A percentile compares a stretch with the other conserved stretches of the same genome.
Conservation (phyloP, 352 stramenopile species). For the Phytophthora pistaciae region DNA sequence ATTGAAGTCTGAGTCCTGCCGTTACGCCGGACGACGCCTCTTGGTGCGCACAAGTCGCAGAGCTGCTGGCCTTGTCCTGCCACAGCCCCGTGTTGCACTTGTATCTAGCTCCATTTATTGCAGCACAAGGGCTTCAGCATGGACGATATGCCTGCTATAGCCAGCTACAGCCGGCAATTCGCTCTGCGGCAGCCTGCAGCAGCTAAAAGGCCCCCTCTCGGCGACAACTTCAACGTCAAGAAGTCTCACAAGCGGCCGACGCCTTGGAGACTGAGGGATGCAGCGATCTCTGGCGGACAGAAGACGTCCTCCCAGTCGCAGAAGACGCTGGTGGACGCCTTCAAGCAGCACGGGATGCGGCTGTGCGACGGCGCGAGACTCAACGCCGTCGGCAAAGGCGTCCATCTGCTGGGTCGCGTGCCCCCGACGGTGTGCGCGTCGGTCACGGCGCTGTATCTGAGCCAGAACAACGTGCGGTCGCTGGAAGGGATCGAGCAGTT, state of each 20-base stretch:
- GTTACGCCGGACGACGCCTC: constrained; percentile 23
- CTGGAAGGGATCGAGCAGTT: constrained; percentile 78
- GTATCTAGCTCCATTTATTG: not conserved
- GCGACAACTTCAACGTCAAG: constrained; percentile 27
- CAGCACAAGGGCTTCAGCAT: not conserved
- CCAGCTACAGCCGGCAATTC: constrained; percentile 38
- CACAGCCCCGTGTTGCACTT: not conserved
- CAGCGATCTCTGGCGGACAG: not conserved
- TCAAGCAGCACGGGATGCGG: constrained; percentile 76
- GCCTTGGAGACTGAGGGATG: constrained; percentile 23
- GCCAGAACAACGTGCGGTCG: constrained; percentile 72
- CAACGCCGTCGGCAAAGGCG: constrained; percentile 71
- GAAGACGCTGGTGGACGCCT: constrained; percentile 69
- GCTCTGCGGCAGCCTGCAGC: constrained; percentile 27
- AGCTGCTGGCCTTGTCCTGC: not conserved
- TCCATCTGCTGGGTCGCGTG: constrained; percentile 59
- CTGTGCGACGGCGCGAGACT: constrained; percentile 80
- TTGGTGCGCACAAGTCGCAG: constrained; percentile 33
- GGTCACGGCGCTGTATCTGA: constrained; percentile 79
- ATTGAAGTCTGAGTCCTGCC: constrained; percentile 19
- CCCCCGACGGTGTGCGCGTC: constrained; percentile 51
- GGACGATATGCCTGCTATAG: not conserved
- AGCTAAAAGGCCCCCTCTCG: not conserved
- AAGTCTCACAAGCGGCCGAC: constrained; percentile 12
- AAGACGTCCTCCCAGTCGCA: constrained; percentile 12